phyloP scores from a whole-genome alignment of 2,329 filamentous ascomycete genomes.

The Xylaria sp. region DNA sequence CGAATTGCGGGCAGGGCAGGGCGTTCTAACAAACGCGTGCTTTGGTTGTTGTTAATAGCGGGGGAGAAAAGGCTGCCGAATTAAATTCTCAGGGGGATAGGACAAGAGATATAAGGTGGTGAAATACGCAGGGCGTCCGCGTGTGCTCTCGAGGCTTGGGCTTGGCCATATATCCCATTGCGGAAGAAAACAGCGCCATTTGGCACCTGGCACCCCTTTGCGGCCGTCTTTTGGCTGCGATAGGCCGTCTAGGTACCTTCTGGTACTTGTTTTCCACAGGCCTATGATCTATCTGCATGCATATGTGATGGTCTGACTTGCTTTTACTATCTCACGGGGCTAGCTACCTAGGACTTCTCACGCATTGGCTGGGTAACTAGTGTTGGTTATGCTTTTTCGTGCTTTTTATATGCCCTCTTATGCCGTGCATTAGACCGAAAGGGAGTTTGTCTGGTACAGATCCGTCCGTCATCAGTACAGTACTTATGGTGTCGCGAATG shows the following conservation, averaged over 20 bases:
- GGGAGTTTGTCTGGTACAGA: constrained; percentile 28
- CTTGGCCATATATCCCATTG: constrained; percentile 31
- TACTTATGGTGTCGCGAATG: constrained; percentile 25
- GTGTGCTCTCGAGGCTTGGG: constrained; percentile 30
- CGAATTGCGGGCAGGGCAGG: constrained; percentile 24
- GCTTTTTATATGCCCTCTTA: constrained; percentile 10
- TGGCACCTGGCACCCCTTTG: constrained; percentile 24
- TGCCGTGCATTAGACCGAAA: constrained; percentile 26
- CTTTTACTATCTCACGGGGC: constrained; percentile 7
- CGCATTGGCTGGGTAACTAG: constrained; percentile 18
- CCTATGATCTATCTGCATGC: constrained; percentile 39
- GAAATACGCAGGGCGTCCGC: constrained; percentile 21
- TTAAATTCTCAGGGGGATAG: constrained; percentile 10
- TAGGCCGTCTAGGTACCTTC: constrained; percentile 21
- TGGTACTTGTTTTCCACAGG: constrained; percentile 25
- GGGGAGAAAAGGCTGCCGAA: constrained; percentile 28
- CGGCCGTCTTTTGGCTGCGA: constrained; percentile 22
- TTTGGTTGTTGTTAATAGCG: constrained; percentile 28
- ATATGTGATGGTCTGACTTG: constrained; percentile 36
- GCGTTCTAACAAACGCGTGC: constrained; percentile 33
- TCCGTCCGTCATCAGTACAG: constrained; percentile 17
- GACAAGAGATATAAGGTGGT: constrained; percentile 34
- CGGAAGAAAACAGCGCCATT: constrained; percentile 33
- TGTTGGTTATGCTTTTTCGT: neutral
- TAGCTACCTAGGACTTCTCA: constrained; percentile 7